Conservation (phyloP, 306 rosid species). For the Cajanus cajan region DNA sequence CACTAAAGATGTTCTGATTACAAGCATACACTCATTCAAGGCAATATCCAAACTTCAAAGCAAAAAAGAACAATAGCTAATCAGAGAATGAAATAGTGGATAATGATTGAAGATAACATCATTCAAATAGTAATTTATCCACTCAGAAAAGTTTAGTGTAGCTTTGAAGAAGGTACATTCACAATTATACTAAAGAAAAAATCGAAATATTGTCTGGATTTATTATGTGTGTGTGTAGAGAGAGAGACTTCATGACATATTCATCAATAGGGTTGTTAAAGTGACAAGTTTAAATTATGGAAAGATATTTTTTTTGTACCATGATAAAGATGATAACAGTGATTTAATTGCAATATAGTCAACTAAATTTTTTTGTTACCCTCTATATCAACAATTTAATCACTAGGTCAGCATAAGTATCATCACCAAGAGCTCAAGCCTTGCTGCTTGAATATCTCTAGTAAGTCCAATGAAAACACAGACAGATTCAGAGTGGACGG, state of each 20-base stretch:
- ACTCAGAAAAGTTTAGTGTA: background rate
- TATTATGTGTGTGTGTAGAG: no score
- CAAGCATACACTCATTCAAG: background rate
- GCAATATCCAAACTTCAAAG: background rate
- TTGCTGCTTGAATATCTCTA: background rate
- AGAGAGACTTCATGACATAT: background rate
- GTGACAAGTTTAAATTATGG: background rate
- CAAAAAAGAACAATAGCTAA: background rate
- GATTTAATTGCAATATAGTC: background rate
- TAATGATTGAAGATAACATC: background rate
- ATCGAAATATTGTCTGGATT: background rate
- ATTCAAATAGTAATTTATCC: background rate
- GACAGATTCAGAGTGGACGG: background rate
- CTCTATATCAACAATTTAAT: background rate
- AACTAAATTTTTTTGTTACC: background rate
- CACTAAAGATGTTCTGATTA: background rate
- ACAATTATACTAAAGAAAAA: background rate
- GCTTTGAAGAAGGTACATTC: background rate
- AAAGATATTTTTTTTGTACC: background rate
- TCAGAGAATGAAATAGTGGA: background rate
- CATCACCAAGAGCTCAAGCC: background rate
- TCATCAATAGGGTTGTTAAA: constrained; percentile 3
- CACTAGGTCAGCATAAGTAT: background rate
- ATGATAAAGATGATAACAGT: background rate
- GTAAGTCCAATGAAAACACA: background rate